A percentile compares a stretch with the other conserved stretches of the same genome.
These are phyloP conservation scores for Penicillium paxilli DNA, from an alignment of 495 filamentous ascomycete genomes.

Conservation along the genomic window DNA sequence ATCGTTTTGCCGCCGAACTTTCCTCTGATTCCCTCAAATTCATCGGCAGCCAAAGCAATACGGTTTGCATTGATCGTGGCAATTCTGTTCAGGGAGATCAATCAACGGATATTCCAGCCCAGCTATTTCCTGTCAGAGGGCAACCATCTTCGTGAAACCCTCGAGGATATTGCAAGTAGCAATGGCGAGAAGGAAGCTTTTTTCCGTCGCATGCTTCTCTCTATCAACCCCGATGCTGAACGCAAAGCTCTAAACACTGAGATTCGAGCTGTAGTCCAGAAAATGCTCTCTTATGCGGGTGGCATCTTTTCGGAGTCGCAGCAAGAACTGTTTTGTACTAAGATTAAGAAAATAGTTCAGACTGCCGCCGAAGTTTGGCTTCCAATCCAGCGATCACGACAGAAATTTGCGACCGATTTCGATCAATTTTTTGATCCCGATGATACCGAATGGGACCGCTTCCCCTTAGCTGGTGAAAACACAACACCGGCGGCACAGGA, in stretches of 20 bases:
- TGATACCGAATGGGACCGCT: conserved; percentile 8
- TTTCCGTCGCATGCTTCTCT: conserved; percentile 16
- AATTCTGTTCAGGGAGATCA: conserved; percentile 17
- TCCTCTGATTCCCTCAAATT: conserved; percentile 12
- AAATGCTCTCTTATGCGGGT: conserved; percentile 3
- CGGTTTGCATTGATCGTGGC: conserved; percentile 18
- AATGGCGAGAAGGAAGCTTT: conserved; percentile 20
- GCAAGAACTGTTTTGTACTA: conserved; percentile 11
- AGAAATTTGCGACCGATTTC: conserved; percentile 16
- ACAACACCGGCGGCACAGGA: conserved; percentile 1
- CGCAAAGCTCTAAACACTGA: not conserved
- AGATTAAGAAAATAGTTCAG: conserved; percentile 8
- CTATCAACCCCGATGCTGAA: conserved; percentile 11
- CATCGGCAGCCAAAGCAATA: conserved; percentile 18
- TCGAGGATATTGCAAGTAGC: conserved; percentile 9
- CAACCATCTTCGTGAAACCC: conserved; percentile 9
- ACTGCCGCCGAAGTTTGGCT: conserved; percentile 12
- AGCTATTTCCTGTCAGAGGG: conserved; percentile 9
- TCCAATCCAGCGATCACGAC: conserved; percentile 9
- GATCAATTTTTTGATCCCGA: conserved; percentile 13
- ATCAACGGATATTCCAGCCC: conserved; percentile 15
- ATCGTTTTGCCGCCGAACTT: conserved; percentile 1
- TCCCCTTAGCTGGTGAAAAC: conserved; percentile 7
- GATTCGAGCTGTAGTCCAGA: conserved; percentile 5
- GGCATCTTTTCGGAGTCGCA: conserved; percentile 6